A percentile compares a stretch with the other conserved stretches of the same genome.
phyloP scores from a whole-genome alignment of 176 grass and related monocot genomes.

The Tillandsia fasciculata region DNA sequence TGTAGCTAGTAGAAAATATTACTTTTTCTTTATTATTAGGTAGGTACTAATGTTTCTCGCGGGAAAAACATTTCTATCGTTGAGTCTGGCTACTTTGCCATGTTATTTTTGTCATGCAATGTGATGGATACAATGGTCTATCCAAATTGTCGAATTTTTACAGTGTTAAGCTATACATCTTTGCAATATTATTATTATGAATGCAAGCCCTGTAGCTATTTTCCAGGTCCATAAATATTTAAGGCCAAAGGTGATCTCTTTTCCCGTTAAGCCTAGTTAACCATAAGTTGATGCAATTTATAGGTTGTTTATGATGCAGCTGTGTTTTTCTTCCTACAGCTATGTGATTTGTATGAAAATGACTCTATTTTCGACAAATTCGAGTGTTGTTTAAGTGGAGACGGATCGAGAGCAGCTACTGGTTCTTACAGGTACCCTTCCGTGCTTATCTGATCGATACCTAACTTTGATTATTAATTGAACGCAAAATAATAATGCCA shows the following conservation, averaged over 20 bases:
- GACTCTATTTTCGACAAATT: slow-evolving; percentile 99
- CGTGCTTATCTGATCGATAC: slow-evolving; percentile 10
- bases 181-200: slow-evolving; percentile 32
- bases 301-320: slow-evolving; percentile 12
- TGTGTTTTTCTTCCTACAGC: slow-evolving; percentile 37
- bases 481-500: slow-evolving; percentile 15
- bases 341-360: slow-evolving; percentile 99
- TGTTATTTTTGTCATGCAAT: neutral
- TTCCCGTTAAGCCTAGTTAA: slow-evolving; percentile 6
- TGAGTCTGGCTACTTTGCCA: too few relatives aligned
- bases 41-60: too few relatives aligned
- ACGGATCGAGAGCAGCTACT: slow-evolving; percentile 76
- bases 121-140: neutral
- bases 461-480: slow-evolving; percentile 5
- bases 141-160: neutral
- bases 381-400: slow-evolving; percentile 89
- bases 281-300: neutral
- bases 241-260: slow-evolving; percentile 80
- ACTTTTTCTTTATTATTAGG: too few relatives aligned
- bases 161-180: neutral
- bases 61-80: too few relatives aligned
- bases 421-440: slow-evolving; percentile 81
- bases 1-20: too few relatives aligned
- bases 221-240: slow-evolving; percentile 94
- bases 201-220: slow-evolving; percentile 78